These are phyloP conservation scores for Mycena rebaudengoi DNA, from an alignment of 768 basidiomycete species.

Conservation along the genomic window DNA sequence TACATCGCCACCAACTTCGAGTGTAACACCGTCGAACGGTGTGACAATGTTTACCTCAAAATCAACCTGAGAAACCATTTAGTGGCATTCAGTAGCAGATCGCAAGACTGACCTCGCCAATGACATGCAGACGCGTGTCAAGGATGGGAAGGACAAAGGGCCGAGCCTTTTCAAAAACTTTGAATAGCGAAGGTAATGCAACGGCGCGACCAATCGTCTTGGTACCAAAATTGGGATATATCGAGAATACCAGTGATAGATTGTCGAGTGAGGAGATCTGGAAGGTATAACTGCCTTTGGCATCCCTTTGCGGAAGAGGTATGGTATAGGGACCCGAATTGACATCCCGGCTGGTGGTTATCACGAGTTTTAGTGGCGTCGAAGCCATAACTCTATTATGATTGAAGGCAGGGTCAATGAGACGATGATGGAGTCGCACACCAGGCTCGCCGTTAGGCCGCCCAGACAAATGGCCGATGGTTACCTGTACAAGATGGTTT, in stretches of 20 bases:
- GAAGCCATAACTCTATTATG: conserved; percentile 75
- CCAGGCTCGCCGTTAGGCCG: conserved; percentile 45
- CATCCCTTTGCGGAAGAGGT: conserved; percentile 81
- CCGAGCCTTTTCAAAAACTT: conserved; percentile 60
- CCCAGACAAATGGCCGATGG: conserved; percentile 74
- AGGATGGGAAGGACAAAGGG: conserved; percentile 79
- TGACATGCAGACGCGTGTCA: conserved; percentile 91
- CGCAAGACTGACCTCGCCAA: conserved; percentile 78
- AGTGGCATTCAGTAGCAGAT: not conserved
- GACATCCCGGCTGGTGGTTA: conserved; percentile 87
- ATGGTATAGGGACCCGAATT: conserved; percentile 91
- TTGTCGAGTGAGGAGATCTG: conserved; percentile 79
- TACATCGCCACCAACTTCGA: conserved; percentile 93
- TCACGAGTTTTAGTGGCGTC: conserved; percentile 92
- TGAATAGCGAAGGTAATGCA: conserved; percentile 79
- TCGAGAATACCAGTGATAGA: conserved; percentile 88
- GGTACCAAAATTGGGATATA: conserved; percentile 97
- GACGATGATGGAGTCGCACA: conserved; percentile 77
- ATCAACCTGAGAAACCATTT: conserved; percentile 63
- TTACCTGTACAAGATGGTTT: conserved; percentile 84
- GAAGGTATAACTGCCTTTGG: conserved; percentile 81
- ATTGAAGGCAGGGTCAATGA: conserved; percentile 73
- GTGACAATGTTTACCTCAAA: conserved; percentile 89
- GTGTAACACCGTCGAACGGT: conserved; percentile 90
- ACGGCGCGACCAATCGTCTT: conserved; percentile 95